Evolutionary conservation across 2,329 filamentous ascomycete species (phyloP), one percentile per base, ranked within the genome.

Genomic region (Cytospora chrysosperma): DNA sequence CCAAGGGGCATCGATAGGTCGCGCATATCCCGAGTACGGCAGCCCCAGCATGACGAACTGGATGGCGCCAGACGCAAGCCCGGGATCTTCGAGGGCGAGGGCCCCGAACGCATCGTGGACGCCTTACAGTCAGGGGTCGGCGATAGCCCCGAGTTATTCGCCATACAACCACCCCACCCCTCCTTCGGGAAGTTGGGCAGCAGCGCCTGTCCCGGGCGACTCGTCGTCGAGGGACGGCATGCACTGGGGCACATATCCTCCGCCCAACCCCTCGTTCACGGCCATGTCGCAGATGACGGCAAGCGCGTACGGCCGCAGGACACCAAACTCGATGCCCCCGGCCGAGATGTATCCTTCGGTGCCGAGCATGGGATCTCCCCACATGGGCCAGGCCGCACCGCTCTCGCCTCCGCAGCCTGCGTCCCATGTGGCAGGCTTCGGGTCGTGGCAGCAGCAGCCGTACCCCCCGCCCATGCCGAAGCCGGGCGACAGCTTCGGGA

Each of bases 111-210:
- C 74, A 47, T 74, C 76, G 15, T 87, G 84, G 85, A 75, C 79
- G 65, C 72, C 77, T 8, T 84, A 81, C 68, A 71, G 81, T 12
- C 76, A 81, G 50, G 82, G 83, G 9, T 17, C 57, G n/a, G 78
- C 82, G 12, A 75, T 84, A 37, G 80, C 79, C 4, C 76, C 81
- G 0, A 79, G 79, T 3, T 82, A 81, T 65, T 80, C 82, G 6
- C 77, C 81, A 1, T 85, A 83, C 68, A 74, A 77, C 7, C 75
- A 78, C 26, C 76, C 79, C 50, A 73, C 74, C 1, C 71, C 78
- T 17, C 69, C 72, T 24, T 65, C 76, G 2, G 40, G 32, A 9
- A 63, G 70, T 9, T 69, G 74, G 6, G 69, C 77, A 32, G 70
- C 77, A 8, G 70, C 77, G 8, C 53, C 52, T 26, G 64, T 59